Evolutionary conservation across 768 basidiomycete species (phyloP), one percentile per base, ranked within the genome.

Genomic region (Cystofilobasidium ferigula): DNA sequence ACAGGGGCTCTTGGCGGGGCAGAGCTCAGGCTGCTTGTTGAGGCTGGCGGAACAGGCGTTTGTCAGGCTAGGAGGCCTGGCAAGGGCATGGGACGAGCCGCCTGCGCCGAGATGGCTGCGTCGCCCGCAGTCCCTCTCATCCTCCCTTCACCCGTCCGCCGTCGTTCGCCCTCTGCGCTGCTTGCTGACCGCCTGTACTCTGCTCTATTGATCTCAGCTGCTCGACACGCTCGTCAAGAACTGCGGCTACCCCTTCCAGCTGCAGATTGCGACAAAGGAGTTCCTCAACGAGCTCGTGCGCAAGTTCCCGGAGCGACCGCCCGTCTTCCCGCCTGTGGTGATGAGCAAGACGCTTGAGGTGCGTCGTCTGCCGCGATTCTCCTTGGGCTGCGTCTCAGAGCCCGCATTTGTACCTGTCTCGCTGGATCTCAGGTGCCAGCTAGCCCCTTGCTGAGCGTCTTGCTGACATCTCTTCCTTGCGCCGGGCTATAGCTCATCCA

Each of bases 241-340:
- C 45, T 98, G 94, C 74, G 95, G 95, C 75, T 99, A 99, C 77
- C 86, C 94, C 0, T 87, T 99, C 65, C 95, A 98, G 74, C 85
- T 99, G 28, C 95, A 99, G 76, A 88, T 98, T 71, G 81, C 87
- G 22, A 98, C 94, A 47, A 98, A 99, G 74, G 95, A 98, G 73
- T 99, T 97, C 74, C 81, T 98, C 22, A 99, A 99, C 77, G 95
- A 98, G 74, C 86, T 99, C 74, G 95, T 99, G 30, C 85, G 94
- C 57, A 84, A 93, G 71, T 98, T 99, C 75, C 95, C 95, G 8
- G 95, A 99, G 77, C 84, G 94, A 53, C 95, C 95, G 3, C 94
- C 95, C 0, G 88, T 90, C 1, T 91, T 93, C 74, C 89, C 90
- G 0, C 88, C 89, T 2, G 86, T 90, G 26, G 89, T 95, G 71